Percentiles rank a stretch among this genome's conserved stretches.
Evolutionary conservation across 371 early-diverging fungal species (phyloP).

Genomic region (Sanchytrium tribonematis): DNA sequence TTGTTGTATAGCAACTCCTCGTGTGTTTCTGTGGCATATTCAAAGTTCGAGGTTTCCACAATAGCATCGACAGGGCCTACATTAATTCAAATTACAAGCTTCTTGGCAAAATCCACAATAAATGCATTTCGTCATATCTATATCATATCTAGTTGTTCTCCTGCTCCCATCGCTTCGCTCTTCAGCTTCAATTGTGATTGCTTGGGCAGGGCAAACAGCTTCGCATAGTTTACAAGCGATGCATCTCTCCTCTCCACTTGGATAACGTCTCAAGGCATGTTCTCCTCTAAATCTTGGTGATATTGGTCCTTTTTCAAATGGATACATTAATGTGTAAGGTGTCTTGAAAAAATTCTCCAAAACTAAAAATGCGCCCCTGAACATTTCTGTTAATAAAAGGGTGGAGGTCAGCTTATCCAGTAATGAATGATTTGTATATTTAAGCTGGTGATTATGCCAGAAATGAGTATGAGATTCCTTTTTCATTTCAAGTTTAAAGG

Average conservation of each 20-base stretch:
- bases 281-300: slow-evolving; percentile 87
- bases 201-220: slow-evolving; percentile 90
- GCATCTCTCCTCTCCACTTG: slow-evolving; percentile 88
- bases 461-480: not conserved
- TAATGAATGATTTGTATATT: not conserved
- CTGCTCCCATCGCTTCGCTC: slow-evolving; percentile 79
- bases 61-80: slow-evolving; percentile 68
- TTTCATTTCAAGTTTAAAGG: not conserved
- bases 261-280: slow-evolving; percentile 81
- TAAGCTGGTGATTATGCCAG: not conserved
- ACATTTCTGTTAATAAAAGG: slow-evolving; percentile 25
- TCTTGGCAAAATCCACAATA: slow-evolving; percentile 93
- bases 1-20: slow-evolving; percentile 74
- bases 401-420: not conserved
- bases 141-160: slow-evolving; percentile 88
- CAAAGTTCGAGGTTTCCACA: slow-evolving; percentile 84
- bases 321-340: slow-evolving; percentile 84
- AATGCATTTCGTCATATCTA: slow-evolving; percentile 81
- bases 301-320: slow-evolving; percentile 76
- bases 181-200: slow-evolving; percentile 95
- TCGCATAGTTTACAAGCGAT: slow-evolving; percentile 94
- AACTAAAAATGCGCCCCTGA: slow-evolving; percentile 71
- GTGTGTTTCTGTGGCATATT: slow-evolving; percentile 82
- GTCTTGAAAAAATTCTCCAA: slow-evolving; percentile 76
- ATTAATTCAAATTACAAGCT: slow-evolving; percentile 21